Evolutionary conservation across 148 eudicot species (phyloP).

Genomic region (Rhododendron mucronatum): DNA sequence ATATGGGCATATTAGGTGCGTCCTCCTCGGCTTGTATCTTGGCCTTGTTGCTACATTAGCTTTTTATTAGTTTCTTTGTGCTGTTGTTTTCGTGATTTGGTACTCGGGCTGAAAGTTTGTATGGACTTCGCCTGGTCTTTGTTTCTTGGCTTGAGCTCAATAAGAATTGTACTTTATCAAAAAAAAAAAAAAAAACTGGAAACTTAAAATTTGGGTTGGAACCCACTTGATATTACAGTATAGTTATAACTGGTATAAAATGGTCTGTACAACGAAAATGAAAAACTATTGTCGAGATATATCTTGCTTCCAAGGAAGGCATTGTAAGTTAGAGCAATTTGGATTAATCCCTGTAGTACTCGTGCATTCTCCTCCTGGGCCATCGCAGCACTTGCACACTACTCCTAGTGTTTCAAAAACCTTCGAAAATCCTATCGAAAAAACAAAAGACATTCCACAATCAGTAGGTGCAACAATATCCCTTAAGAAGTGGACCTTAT

Average conservation of each 20-base stretch:
- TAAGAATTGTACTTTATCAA: neutral
- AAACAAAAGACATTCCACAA: neutral
- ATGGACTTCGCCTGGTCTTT: no score
- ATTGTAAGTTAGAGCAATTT: conserved; percentile 26
- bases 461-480: neutral
- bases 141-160: neutral
- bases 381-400: conserved; percentile 51
- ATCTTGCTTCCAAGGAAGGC: conserved; percentile 29
- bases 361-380: conserved; percentile 22
- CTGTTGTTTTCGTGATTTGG: no score
- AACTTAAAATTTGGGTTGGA: neutral
- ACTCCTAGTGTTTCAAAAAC: conserved; percentile 31
- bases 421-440: conserved; percentile 5
- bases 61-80: no score
- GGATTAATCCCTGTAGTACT: conserved; percentile 21
- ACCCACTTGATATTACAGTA: neutral
- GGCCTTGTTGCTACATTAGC: no score
- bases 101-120: no score
- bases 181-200: neutral
- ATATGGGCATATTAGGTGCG: no score
- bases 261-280: neutral
- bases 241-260: neutral
- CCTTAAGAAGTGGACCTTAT: neutral
- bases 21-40: no score
- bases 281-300: neutral